phyloP scores from a whole-genome alignment of 352 stramenopile species.

The Phytophthora tentaculata region DNA sequence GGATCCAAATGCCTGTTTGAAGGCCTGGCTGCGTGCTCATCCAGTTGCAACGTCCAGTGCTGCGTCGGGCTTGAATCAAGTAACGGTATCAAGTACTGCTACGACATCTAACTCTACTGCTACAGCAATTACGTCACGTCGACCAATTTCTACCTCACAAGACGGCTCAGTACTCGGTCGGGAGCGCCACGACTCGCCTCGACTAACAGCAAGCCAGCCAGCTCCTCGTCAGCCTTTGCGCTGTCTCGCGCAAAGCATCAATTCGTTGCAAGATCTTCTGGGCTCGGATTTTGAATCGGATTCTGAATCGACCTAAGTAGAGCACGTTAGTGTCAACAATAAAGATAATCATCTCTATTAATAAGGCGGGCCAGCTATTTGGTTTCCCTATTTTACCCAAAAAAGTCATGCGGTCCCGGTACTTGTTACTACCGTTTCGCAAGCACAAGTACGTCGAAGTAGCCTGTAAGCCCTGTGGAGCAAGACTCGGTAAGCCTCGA shows the following conservation, averaged over 20 bases:
- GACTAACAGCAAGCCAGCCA: slow-evolving; percentile 16
- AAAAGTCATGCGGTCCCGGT: too few species aligned
- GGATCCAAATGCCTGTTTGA: background rate
- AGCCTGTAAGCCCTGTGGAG: too few species aligned
- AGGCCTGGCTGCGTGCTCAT: background rate
- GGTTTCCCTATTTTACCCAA: too few species aligned
- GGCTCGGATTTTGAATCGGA: slow-evolving; percentile 27
- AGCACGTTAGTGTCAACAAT: too few species aligned
- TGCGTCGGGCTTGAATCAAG: background rate
- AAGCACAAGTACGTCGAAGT: too few species aligned
- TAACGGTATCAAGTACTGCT: background rate
- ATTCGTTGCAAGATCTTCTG: slow-evolving; percentile 16
- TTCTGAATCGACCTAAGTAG: too few species aligned
- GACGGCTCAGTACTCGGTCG: slow-evolving; percentile 10
- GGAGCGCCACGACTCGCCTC: slow-evolving; percentile 6
- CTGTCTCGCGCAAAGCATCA: slow-evolving; percentile 15
- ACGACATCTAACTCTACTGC: background rate
- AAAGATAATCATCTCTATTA: too few species aligned
- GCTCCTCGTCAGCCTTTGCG: slow-evolving; percentile 21
- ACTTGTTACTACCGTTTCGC: too few species aligned
- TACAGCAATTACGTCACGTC: background rate
- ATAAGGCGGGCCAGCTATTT: too few species aligned
- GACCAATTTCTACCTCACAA: slow-evolving; percentile 19
- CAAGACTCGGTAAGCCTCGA: too few species aligned
- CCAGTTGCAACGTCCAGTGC: background rate